Conservation (phyloP, 306 rosid genomes). For the Castanopsis chinensis region DNA sequence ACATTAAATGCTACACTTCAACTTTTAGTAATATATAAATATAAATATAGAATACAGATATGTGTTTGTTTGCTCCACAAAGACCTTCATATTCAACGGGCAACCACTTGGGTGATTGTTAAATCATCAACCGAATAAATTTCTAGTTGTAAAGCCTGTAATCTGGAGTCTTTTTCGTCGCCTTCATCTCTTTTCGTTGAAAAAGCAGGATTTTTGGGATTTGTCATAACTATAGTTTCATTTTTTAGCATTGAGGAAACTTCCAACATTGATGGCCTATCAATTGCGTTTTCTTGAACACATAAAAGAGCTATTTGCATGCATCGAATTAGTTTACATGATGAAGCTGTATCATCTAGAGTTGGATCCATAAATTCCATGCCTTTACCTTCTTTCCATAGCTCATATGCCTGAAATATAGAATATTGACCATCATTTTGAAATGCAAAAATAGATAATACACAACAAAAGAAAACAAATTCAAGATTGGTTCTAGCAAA, state of each 20-base stretch:
- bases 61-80: too few species aligned
- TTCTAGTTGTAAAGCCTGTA: not conserved
- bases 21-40: too few species aligned
- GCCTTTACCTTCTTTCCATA: conserved; percentile 35
- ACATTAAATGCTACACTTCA: too few species aligned
- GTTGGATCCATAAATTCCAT: conserved; percentile 29
- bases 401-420: conserved; percentile 34
- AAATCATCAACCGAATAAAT: not conserved
- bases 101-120: conserved; percentile 8
- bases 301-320: conserved; percentile 38
- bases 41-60: too few species aligned
- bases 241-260: conserved; percentile 35
- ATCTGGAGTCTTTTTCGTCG: not conserved
- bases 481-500: not conserved
- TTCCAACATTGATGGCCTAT: conserved; percentile 41
- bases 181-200: not conserved
- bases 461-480: not conserved
- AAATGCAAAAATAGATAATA: too few species aligned
- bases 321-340: conserved; percentile 34
- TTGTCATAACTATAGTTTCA: not conserved
- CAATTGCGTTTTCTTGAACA: conserved; percentile 30
- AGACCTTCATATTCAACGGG: conserved; percentile 1
- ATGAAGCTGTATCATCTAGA: conserved; percentile 29
- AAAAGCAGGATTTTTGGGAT: conserved; percentile 36
- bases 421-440: not conserved